Percentiles rank a stretch among this genome's conserved stretches.
Evolutionary conservation across 2,329 filamentous ascomycete genomes (phyloP).

Genomic region (Ascomycota sp.): DNA sequence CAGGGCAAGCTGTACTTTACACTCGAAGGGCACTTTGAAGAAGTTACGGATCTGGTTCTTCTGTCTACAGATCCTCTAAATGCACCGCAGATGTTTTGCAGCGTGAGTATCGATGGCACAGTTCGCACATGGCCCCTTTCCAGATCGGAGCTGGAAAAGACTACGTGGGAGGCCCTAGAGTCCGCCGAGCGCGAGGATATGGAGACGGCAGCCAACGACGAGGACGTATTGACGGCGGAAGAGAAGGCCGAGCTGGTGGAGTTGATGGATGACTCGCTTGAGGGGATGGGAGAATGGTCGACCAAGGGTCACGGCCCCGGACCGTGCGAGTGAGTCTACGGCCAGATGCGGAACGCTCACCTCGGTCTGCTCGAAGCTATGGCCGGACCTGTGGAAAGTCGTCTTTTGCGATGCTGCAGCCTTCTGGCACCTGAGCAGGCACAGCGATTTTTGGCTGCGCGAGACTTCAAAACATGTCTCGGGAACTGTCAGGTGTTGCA

Average conservation of each 20-base stretch:
- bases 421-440: too few relatives aligned
- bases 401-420: too few relatives aligned
- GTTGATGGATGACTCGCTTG: slow-evolving; percentile 52
- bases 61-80: slow-evolving; percentile 22
- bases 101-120: slow-evolving; percentile 78
- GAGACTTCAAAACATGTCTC: too few relatives aligned
- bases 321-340: too few relatives aligned
- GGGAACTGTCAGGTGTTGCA: too few relatives aligned
- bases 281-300: not conserved
- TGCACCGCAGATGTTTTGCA: slow-evolving; percentile 36
- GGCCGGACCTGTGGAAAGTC: too few relatives aligned
- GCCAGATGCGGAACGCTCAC: too few relatives aligned
- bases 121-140: slow-evolving; percentile 65
- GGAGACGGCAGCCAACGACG: slow-evolving; percentile 19
- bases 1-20: slow-evolving; percentile 54
- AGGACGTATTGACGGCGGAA: slow-evolving; percentile 53
- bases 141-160: slow-evolving; percentile 31
- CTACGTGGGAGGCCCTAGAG: slow-evolving; percentile 24
- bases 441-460: too few relatives aligned
- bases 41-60: slow-evolving; percentile 64
- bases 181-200: slow-evolving; percentile 27
- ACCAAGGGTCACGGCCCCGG: too few relatives aligned
- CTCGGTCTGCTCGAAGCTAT: too few relatives aligned
- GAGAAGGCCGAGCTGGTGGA: slow-evolving; percentile 87
- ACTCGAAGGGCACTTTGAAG: slow-evolving; percentile 75